Base-by-base conservation (phyloP, 2,329 filamentous ascomycete species). In the Dothiorella sarmentorum region DNA sequence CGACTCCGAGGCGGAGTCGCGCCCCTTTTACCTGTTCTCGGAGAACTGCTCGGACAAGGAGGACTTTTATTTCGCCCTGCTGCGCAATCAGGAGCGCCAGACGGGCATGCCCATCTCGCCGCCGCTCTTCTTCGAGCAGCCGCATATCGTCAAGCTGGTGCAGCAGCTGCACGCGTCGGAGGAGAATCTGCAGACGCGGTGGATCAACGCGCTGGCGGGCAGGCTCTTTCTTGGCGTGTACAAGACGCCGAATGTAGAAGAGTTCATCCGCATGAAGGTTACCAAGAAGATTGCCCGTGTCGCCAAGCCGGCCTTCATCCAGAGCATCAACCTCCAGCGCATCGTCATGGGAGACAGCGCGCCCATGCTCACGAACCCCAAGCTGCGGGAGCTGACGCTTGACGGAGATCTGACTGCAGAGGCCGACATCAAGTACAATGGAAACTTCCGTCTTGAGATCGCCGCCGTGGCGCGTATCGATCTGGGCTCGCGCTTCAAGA, bases 31-130 rank as follows among this genome's bases (percentile, higher is more conserved):
- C 69, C 79, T 99, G 4, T 99, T 97, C 73, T 95, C 90, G 0
- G 91, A 97, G 64, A 96, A 95, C 68, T 90, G 90, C 71, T 96
- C 92, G 0, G 91, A 94, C 45, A 99, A 99, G 73, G 94, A 99
- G 73, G 94, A 99, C 71, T 97, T 99, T 74, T 99, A 99, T 72
- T 93, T 96, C 73, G 89, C 93, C 11, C 79, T 99, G 65, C 79
- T 99, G 37, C 86, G 87, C 66, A 95, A 92, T 63, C 89, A 96
- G 69, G 87, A 91, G 64, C 85, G 87, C 66, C 82, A 83, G 15
- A 80, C 84, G 59, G 80, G 57, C 78, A 79, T 18, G 82, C 85
- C 1, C 91, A 91, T 0, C 80, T 81, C 56, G 7, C 43, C 47
- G 29, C 88, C 89, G 9, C 83, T 90, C 62, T 81, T 86, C 13